phyloP scores from a whole-genome alignment of 495 filamentous ascomycete species.

The Penicillium alfredii region DNA sequence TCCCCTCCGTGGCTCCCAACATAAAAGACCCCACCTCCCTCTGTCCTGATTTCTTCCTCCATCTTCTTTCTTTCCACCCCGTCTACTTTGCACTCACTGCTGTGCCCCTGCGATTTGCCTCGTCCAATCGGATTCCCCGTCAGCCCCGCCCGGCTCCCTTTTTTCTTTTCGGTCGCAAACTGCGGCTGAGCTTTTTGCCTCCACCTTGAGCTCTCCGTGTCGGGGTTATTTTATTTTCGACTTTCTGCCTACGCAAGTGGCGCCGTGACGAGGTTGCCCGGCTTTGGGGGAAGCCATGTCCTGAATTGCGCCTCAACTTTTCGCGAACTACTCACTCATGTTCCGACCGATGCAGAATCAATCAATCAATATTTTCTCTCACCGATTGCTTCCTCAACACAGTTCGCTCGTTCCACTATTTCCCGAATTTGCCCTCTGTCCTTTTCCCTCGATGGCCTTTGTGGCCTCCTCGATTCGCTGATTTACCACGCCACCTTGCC shows the following conservation, averaged over 20 bases:
- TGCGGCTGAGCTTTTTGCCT: background rate
- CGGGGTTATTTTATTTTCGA: background rate
- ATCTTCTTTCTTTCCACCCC: background rate
- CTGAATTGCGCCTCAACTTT: too few relatives aligned
- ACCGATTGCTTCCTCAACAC: background rate
- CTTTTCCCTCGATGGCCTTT: background rate
- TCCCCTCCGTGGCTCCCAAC: background rate
- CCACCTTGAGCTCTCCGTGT: background rate
- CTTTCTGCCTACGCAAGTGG: background rate
- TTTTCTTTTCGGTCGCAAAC: background rate
- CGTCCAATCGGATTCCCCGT: background rate
- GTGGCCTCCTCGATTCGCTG: background rate
- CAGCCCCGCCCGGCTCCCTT: background rate
- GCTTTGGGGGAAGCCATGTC: background rate
- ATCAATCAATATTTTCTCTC: background rate
- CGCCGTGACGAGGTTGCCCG: background rate
- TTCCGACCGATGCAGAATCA: background rate
- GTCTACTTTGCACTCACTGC: background rate
- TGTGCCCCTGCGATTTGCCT: background rate
- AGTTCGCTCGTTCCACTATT: background rate
- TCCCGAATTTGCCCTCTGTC: background rate
- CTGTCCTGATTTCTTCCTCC: background rate
- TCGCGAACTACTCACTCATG: too few relatives aligned
- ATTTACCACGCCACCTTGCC: background rate
- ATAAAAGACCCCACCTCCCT: too few relatives aligned